Evolutionary conservation across 768 basidiomycete species (phyloP).

Genomic region (Naganishia onofrii): DNA sequence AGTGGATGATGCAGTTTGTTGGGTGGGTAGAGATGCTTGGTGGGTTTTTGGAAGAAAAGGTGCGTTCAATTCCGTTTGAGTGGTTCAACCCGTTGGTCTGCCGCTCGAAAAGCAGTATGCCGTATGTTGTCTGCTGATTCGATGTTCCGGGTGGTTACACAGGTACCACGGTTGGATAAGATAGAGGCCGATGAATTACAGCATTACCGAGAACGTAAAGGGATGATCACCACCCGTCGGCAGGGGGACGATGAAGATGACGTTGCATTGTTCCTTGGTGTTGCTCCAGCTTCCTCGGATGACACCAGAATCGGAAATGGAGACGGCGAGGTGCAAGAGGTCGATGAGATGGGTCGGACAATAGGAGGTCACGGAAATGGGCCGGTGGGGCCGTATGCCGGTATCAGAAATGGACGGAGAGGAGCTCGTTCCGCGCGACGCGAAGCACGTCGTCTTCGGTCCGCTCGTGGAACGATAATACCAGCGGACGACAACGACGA

Average conservation of each 20-base stretch:
- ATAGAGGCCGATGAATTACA: conserved; percentile 59
- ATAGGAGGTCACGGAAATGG: conserved; percentile 42
- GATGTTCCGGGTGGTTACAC: not conserved
- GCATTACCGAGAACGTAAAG: conserved; percentile 68
- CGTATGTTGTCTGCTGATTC: no score
- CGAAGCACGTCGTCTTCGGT: conserved; percentile 49
- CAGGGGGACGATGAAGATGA: conserved; percentile 77
- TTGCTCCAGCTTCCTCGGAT: conserved; percentile 47
- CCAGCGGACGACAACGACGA: conserved; percentile 19
- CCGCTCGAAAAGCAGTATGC: no score
- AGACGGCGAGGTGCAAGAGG: conserved; percentile 53
- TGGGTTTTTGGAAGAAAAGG: conserved; percentile 56
- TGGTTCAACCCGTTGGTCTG: no score
- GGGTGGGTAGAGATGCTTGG: conserved; percentile 55
- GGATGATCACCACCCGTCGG: conserved; percentile 68
- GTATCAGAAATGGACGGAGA: conserved; percentile 60
- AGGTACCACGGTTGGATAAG: conserved; percentile 53
- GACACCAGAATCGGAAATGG: not conserved
- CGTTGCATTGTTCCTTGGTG: conserved; percentile 66
- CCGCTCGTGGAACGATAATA: conserved; percentile 45
- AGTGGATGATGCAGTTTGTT: conserved; percentile 55
- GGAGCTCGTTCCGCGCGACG: conserved; percentile 63
- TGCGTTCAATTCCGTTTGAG: conserved; percentile 34
- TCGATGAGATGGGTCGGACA: conserved; percentile 65
- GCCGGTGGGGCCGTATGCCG: conserved; percentile 55